Evolutionary conservation across 2,329 filamentous ascomycete species (phyloP), one percentile per base, ranked within the genome.

Genomic region (Aspergillus pseudoterreus): DNA sequence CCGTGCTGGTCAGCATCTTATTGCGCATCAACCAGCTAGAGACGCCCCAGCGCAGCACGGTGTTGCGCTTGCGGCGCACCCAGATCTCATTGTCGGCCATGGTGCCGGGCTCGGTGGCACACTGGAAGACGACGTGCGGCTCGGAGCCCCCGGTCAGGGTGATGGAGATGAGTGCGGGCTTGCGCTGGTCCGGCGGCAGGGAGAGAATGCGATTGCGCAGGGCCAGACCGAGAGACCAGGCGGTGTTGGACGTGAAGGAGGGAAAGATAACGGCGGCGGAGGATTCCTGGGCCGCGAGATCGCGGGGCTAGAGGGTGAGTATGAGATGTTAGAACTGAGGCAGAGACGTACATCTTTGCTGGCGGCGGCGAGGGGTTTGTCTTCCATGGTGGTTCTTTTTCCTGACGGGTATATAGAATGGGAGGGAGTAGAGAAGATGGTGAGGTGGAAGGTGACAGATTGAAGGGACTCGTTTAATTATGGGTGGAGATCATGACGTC

Each of bases 1-100:
- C 51, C 9, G 53, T 43, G 4, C 57, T 54, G 12, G 56, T 52
- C 6, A 63, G 15, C 57, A 84, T 84, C 73, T 88, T 88, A 68
- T 83, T 81, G 55, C 81, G 78, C 81, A 90, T 81, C 52, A 82
- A 80, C 86, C 86, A 92, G 4, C 84, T 87, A 57, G 81, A 85
- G 54, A 76, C 72, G 0, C 87, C 87, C 72, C 83, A 92, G 9
- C 88, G 75, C 47, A 90, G 72, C 6, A 90, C 88, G 0, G 86
- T 86, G 52, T 82, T 83, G 12, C 84, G 76, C 76, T 94, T 92
- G 32, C 88, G 77, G 35, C 77, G 71, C 19, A 89, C 84, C 86
- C 85, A 89, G 24, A 72, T 71, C 66, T 88, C 85, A 63, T 88
- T 86, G 68, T 92, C 89, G 0, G 87, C 85, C 54, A 80, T 76